A percentile compares a stretch with the other conserved stretches of the same genome.
These are phyloP conservation scores for Microdochium trichocladiopsis DNA, from an alignment of 2,329 filamentous ascomycete species.

Conservation along the genomic window DNA sequence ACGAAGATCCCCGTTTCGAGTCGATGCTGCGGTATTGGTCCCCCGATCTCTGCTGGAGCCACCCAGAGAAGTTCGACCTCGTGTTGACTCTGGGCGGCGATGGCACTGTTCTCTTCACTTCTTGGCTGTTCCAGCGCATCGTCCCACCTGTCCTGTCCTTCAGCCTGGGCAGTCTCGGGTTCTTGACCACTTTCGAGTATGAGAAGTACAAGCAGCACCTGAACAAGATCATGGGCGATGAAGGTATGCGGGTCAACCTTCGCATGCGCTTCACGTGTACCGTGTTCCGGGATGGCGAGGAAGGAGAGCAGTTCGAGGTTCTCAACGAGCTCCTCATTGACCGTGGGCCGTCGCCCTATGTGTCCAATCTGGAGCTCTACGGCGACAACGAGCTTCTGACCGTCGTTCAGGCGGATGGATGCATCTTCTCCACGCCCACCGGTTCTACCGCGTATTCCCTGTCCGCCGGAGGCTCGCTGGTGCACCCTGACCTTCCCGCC, in stretches of 20 bases:
- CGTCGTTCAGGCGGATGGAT: conserved; percentile 92
- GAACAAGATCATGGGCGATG: conserved; percentile 83
- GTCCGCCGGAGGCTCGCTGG: conserved; percentile 88
- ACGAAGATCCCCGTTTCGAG: conserved; percentile 68
- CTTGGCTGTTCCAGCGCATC: conserved; percentile 86
- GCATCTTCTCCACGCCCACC: conserved; percentile 95
- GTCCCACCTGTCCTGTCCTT: conserved; percentile 82
- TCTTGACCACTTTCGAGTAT: conserved; percentile 84
- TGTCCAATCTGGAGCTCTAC: conserved; percentile 93
- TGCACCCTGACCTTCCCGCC: conserved; percentile 93
- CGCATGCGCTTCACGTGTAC: conserved; percentile 99
- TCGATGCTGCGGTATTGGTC: conserved; percentile 94
- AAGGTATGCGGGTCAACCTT: conserved; percentile 93
- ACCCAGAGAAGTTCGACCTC: conserved; percentile 91
- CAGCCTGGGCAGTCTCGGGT: conserved; percentile 78
- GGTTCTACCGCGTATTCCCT: conserved; percentile 89
- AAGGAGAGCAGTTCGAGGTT: conserved; percentile 95
- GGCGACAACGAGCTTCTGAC: conserved; percentile 93
- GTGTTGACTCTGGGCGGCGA: conserved; percentile 84
- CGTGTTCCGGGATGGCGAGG: conserved; percentile 78
- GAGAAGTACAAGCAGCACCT: conserved; percentile 82
- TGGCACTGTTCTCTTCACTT: conserved; percentile 81
- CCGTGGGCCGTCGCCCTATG: conserved; percentile 90
- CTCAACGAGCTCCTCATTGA: conserved; percentile 98
- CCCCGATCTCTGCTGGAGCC: conserved; percentile 88